These are phyloP conservation scores for Crithidia acanthocephali DNA, from an alignment of 208 protist genomes.

Conservation along the genomic window DNA sequence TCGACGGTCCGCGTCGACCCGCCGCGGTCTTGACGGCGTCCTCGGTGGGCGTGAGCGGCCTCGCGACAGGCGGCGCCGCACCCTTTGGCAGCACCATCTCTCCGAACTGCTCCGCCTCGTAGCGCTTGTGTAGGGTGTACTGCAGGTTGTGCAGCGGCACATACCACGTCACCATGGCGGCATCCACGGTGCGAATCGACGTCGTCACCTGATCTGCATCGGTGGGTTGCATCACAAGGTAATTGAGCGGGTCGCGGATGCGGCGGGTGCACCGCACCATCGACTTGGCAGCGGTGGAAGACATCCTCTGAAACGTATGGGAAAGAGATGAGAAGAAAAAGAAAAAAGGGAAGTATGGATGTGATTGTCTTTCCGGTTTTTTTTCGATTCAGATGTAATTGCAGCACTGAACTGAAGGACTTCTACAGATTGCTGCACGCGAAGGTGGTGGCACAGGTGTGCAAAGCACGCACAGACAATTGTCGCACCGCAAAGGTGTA, in stretches of 20 bases:
- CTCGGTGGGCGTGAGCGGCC: slow-evolving; percentile 50
- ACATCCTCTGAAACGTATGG: slow-evolving; percentile 3
- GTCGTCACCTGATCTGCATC: slow-evolving; percentile 71
- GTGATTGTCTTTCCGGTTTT: no score
- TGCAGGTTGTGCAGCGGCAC: slow-evolving; percentile 75
- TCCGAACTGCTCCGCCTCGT: slow-evolving; percentile 84
- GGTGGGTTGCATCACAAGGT: slow-evolving; percentile 83
- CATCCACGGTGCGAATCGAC: slow-evolving; percentile 67
- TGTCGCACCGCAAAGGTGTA: no score
- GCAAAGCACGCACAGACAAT: no score
- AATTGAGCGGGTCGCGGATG: slow-evolving; percentile 75
- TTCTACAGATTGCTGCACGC: no score
- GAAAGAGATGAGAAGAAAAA: no score
- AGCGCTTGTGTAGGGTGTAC: slow-evolving; percentile 67
- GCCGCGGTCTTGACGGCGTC: slow-evolving; percentile 26
- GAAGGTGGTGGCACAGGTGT: no score
- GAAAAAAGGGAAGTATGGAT: no score
- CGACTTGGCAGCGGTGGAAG: slow-evolving; percentile 21
- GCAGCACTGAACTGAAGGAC: no score
- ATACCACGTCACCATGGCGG: slow-evolving; percentile 81
- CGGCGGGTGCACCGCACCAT: slow-evolving; percentile 75
- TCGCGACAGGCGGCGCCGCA: slow-evolving; percentile 32
- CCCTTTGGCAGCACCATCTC: slow-evolving; percentile 61
- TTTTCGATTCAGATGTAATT: no score
- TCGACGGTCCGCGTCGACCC: slow-evolving; percentile 24